Conservation (phyloP, 2,329 filamentous ascomycete genomes). For the Beauveria asiatica region DNA sequence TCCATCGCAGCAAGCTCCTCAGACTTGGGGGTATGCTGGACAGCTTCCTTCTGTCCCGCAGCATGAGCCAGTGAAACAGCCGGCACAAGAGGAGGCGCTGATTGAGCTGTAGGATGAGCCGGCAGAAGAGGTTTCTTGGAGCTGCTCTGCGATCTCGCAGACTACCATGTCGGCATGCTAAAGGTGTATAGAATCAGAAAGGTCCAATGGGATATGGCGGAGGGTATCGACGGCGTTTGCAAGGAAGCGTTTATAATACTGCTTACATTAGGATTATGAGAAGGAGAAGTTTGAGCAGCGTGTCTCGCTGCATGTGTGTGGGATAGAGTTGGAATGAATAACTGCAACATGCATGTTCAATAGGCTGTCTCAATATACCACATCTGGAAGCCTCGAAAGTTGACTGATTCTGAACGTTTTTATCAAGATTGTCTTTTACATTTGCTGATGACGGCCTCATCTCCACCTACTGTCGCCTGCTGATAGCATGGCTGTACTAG, state of each 20-base stretch:
- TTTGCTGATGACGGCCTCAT: too few relatives aligned
- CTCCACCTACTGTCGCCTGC: too few relatives aligned
- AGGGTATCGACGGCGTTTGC: constrained; percentile 2
- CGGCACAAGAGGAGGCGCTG: constrained; percentile 63
- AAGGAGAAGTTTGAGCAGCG: background rate
- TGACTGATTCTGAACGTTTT: too few relatives aligned
- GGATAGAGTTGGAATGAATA: background rate
- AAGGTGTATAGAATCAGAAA: background rate
- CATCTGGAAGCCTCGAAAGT: background rate
- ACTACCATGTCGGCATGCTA: background rate
- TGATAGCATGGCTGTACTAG: too few relatives aligned
- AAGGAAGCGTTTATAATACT: background rate
- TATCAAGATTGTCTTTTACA: too few relatives aligned
- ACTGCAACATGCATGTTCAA: background rate
- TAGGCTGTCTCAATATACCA: background rate
- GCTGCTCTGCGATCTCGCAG: background rate
- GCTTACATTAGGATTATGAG: background rate
- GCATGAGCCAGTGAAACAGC: constrained; percentile 33
- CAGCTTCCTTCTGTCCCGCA: constrained; percentile 55
- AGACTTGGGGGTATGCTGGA: constrained; percentile 36
- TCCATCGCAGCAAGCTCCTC: constrained; percentile 19
- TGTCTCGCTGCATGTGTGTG: background rate
- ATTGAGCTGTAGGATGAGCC: constrained; percentile 56
- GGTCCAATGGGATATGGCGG: background rate
- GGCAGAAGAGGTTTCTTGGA: background rate